Base-by-base conservation (phyloP, 2,329 filamentous ascomycete genomes). In the Fusarium pininemorale region DNA sequence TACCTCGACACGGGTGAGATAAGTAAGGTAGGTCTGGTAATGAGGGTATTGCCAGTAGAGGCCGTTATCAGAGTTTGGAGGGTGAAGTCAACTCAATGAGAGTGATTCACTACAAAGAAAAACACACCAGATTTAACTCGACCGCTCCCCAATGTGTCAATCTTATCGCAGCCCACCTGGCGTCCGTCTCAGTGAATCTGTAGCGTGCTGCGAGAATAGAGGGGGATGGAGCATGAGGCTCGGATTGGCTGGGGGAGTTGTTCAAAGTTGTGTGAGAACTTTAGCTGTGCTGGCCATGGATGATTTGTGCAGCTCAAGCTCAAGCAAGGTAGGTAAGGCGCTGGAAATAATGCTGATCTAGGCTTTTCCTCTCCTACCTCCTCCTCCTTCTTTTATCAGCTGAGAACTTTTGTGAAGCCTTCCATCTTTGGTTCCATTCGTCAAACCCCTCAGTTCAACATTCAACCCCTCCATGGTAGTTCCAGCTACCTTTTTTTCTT, bases 241-340 rank as follows among this genome's bases (percentile, higher is more conserved):
- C 28, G 65, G 73, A 75, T 75, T 75, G 73, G 73, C 57, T 57
- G 56, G 70, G 70, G 70, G 41, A 57, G 66, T 75, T 70, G 63
- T 75, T 70, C 73, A 71, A 70, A 67, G 38, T 68, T 68, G 73
- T 73, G 69, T 70, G 66, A 70, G 67, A 66, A 69, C 45, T 69
- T 67, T 63, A 75, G 69, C 69, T 68, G 66, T 68, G 69, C 56
- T 59, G 71, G 63, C 70, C 69, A 61, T 63, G 68, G 66, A 65
- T 75, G 72, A 73, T 74, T 75, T 74, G 69, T 74, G 72, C 69
- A 70, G 72, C 64, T 66, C 60, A 66, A 48, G 45, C 45, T 48
- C 45, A 48, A 59, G 47, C 45, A 48, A 50, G 47, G 47, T 44
- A 66, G 56, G 56, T 38, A 59, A 59, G 42, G 56, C 56, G 56